Percentiles rank a stretch among this genome's conserved stretches.
Conservation (phyloP, 352 stramenopile genomes). For the Phytopythium chamaehyphon region DNA sequence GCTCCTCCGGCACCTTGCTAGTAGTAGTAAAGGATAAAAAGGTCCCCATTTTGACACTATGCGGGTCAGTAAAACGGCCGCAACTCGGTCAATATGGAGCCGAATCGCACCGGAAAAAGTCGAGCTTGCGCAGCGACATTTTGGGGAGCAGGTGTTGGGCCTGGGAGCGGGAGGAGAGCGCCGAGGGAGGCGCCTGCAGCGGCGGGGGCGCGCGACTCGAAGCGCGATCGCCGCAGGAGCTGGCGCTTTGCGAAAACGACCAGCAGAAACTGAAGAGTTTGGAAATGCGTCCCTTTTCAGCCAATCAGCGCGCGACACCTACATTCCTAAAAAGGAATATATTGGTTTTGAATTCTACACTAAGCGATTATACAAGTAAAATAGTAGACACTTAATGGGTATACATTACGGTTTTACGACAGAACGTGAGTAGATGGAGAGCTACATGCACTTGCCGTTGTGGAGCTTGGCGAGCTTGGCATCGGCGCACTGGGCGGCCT, state of each 20-base stretch:
- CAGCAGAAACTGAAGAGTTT: background rate
- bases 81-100: slow-evolving; percentile 5
- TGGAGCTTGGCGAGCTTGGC: background rate
- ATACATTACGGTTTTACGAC: too few relatives aligned
- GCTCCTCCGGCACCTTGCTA: slow-evolving; percentile 75
- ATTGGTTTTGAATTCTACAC: too few relatives aligned
- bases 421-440: too few relatives aligned
- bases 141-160: background rate
- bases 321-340: too few relatives aligned
- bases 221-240: background rate
- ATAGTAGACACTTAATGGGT: too few relatives aligned
- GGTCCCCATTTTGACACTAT: too few relatives aligned
- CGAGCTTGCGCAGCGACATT: slow-evolving; percentile 25
- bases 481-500: slow-evolving; percentile 5
- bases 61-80: background rate
- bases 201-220: too few relatives aligned
- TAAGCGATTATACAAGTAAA: too few relatives aligned
- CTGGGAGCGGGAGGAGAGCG: too few relatives aligned
- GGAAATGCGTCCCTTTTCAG: background rate
- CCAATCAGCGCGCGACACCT: slow-evolving; percentile 1
- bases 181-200: too few relatives aligned
- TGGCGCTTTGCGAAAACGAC: background rate
- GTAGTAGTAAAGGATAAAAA: too few relatives aligned
- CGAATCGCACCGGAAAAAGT: slow-evolving; percentile 59
- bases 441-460: background rate